Evolutionary conservation across 306 rosid species (phyloP).

Genomic region (Canavalia gladiata): DNA sequence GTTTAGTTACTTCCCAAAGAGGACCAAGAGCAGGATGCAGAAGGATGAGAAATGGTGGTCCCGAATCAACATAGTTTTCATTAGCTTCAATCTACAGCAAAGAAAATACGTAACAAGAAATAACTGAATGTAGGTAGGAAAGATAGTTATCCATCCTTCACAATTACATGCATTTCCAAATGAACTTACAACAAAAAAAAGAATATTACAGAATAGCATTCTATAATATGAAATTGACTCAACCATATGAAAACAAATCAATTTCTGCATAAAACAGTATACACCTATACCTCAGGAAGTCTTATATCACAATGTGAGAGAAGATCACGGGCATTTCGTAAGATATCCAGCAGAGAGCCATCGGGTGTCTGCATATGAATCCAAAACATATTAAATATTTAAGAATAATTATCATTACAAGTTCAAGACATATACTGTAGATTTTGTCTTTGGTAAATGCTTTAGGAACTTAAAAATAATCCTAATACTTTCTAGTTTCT

Average conservation of each 20-base stretch:
- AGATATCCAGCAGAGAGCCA: constrained; percentile 85
- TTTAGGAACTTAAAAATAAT: constrained; percentile 34
- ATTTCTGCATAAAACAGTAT: constrained; percentile 22
- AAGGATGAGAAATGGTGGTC: constrained; percentile 93
- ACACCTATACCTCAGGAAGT: constrained; percentile 80
- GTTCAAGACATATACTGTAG: constrained; percentile 36
- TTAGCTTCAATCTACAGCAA: constrained; percentile 77
- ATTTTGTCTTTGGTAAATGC: constrained; percentile 23
- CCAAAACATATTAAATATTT: constrained; percentile 39
- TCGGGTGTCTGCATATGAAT: constrained; percentile 85
- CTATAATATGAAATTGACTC: constrained; percentile 38
- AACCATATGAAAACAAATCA: constrained; percentile 35
- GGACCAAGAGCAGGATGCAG: constrained; percentile 99
- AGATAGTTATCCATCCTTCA: constrained; percentile 21
- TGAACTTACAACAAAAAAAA: constrained; percentile 16
- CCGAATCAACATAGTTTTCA: constrained; percentile 76
- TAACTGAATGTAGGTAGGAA: constrained; percentile 23
- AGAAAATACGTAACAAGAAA: constrained; percentile 38
- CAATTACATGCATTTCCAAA: constrained; percentile 41
- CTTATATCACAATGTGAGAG: constrained; percentile 79
- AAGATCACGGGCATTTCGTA: constrained; percentile 86
- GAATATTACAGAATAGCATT: constrained; percentile 30
- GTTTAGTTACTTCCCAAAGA: constrained; percentile 95
- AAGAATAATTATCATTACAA: constrained; percentile 37
- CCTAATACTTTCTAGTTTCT: constrained; percentile 10